Evolutionary conservation across 495 filamentous ascomycete genomes (phyloP).

Genomic region (Polyplosphaeria fusca): DNA sequence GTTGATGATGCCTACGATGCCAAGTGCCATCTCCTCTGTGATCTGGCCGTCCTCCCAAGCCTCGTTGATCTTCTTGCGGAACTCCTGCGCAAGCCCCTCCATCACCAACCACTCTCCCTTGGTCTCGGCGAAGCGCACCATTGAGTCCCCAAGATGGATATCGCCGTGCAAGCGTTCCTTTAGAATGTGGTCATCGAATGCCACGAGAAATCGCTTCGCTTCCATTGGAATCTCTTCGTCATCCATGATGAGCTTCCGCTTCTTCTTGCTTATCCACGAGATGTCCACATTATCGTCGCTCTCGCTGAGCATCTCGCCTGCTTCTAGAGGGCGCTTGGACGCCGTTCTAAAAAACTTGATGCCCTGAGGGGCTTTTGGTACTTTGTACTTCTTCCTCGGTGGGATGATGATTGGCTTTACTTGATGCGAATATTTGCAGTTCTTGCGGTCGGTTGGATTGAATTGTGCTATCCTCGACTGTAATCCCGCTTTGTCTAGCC

Average conservation of each 20-base stretch:
- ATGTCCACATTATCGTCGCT: slow-evolving; percentile 27
- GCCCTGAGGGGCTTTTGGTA: slow-evolving; percentile 2
- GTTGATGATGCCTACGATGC: too few species aligned
- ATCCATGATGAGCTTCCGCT: neutral
- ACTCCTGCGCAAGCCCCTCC: neutral
- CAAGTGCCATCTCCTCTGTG: too few species aligned
- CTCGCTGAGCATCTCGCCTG: slow-evolving; percentile 14
- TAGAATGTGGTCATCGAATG: slow-evolving; percentile 5
- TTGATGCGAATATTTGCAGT: too few species aligned
- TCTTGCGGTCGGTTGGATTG: too few species aligned
- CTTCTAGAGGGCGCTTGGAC: slow-evolving; percentile 12
- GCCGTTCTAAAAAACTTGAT: slow-evolving; percentile 13
- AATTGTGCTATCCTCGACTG: too few species aligned
- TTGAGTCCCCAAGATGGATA: slow-evolving; percentile 10
- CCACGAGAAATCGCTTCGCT: slow-evolving; percentile 7
- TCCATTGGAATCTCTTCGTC: neutral
- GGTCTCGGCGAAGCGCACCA: slow-evolving; percentile 9
- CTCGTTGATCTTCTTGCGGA: slow-evolving; percentile 2
- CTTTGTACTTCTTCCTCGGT: slow-evolving; percentile 7
- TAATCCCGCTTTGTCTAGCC: too few species aligned
- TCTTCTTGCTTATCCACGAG: slow-evolving; percentile 8
- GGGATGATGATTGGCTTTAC: too few species aligned
- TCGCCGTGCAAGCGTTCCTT: slow-evolving; percentile 11
- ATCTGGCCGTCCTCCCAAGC: slow-evolving; percentile 10
- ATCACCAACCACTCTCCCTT: slow-evolving; percentile 4